Evolutionary conservation across 192 early-diverging fungal genomes (phyloP).

Genomic region (Diversispora eburnea): DNA sequence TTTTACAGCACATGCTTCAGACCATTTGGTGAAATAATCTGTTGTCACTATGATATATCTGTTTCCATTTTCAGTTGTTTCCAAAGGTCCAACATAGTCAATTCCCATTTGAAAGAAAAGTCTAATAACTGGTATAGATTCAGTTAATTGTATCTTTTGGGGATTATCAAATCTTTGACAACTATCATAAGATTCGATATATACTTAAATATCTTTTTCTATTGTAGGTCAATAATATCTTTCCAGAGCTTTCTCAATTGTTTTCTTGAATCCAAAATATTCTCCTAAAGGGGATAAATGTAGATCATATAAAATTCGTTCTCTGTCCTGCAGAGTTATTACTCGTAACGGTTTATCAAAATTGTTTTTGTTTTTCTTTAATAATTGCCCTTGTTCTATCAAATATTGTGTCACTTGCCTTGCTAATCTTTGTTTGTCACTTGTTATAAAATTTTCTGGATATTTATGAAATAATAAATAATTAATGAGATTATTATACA

Average conservation of each 20-base stretch:
- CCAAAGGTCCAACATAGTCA: neutral
- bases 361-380: neutral
- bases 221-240: conserved; percentile 25
- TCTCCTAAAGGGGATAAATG: conserved; percentile 11
- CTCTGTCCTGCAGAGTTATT: no score
- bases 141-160: neutral
- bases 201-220: conserved; percentile 12
- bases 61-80: neutral
- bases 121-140: neutral
- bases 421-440: no score
- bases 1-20: neutral
- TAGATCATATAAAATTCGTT: neutral
- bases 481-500: no score
- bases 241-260: neutral
- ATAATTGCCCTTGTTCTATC: no score
- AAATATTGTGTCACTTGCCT: neutral
- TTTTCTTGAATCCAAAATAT: conserved; percentile 28
- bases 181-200: conserved; percentile 27
- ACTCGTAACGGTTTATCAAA: neutral
- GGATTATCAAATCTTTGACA: conserved; percentile 8
- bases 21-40: conserved; percentile 17
- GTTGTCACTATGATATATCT: conserved; percentile 1
- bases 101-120: neutral
- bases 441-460: no score
- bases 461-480: no score